These are phyloP conservation scores for Hypomyces perniciosus DNA, from an alignment of 2,329 filamentous ascomycete species.

Conservation along the genomic window DNA sequence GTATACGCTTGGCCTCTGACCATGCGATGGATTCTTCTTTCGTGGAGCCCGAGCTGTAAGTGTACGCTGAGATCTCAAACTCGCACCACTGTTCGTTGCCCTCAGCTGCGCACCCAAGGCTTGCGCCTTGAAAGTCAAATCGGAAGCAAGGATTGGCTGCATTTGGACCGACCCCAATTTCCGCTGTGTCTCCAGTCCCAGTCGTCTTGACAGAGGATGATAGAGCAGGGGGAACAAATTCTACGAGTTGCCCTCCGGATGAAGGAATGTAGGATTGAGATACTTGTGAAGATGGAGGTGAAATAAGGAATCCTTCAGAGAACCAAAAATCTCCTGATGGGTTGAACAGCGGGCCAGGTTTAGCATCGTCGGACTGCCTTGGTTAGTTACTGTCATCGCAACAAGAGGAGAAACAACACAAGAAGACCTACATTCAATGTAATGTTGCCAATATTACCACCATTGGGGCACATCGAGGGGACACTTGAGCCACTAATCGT, in stretches of 20 bases:
- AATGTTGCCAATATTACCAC: constrained; percentile 31
- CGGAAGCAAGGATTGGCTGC: constrained; percentile 32
- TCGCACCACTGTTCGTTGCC: constrained; percentile 33
- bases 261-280: constrained; percentile 31
- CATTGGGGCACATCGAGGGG: constrained; percentile 23
- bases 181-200: constrained; percentile 30
- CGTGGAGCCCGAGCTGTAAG: constrained; percentile 26
- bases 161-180: constrained; percentile 35
- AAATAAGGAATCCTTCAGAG: constrained; percentile 35
- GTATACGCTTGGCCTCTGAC: constrained; percentile 34
- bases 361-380: constrained; percentile 31
- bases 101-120: constrained; percentile 32
- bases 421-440: constrained; percentile 31
- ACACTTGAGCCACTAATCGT: constrained; percentile 9
- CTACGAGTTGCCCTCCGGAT: constrained; percentile 34
- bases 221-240: constrained; percentile 34
- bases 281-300: constrained; percentile 28
- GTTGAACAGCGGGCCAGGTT: constrained; percentile 34
- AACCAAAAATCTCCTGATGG: constrained; percentile 36
- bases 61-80: constrained; percentile 37
- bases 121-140: constrained; percentile 35
- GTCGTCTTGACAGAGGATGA: constrained; percentile 16
- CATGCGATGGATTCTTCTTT: constrained; percentile 34
- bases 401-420: no score
- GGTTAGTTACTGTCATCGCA: constrained; percentile 13